Evolutionary conservation across 2,329 filamentous ascomycete species (phyloP), one percentile per base, ranked within the genome.

Genomic region (Colletotrichum magnum): DNA sequence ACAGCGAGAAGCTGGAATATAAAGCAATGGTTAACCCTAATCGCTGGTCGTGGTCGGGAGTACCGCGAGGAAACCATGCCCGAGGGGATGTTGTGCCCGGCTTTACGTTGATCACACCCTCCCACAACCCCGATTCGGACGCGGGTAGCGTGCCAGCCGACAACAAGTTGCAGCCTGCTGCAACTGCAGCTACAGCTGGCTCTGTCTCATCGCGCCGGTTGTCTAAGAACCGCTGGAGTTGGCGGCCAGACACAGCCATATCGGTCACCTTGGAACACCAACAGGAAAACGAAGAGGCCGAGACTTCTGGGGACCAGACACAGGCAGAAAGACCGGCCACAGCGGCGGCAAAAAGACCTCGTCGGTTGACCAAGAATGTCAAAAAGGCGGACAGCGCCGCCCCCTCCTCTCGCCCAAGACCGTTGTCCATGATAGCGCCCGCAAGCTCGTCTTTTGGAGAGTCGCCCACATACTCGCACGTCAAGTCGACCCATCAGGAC

Each of bases 21-120:
- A 57, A 48, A 64, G 52, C 58, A 28, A 69, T 69, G 67, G 51
- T 53, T 36, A 69, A 67, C 6, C 39, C 51, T 53, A 61, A 67
- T 41, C 62, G 67, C 16, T 69, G 67, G 67, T 69, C 67, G 47
- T 69, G 67, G 67, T 69, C 66, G 10, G 66, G 62, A 39, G 66
- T 41, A 47, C 62, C 62, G 6, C 51, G 56, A 43, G 60, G 51
- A 58, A 10, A 13, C 28, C 51, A 54, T 36, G 21, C 10, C 26
- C 54, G 13, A 52, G 56, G 59, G n/a, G 43, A 45, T 52, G 56
- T 43, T 10, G 56, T 57, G 56, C 36, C 18, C 36, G 54, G 62
- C 66, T 50, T 28, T n/a, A 50, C 45, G 24, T 51, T 52, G 43
- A 53, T 56, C 43, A 41, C 50, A 32, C 43, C 50, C 45, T 48